Evolutionary conservation across 169 alveolate species (phyloP).

Genomic region (Plasmodium coatneyi): DNA sequence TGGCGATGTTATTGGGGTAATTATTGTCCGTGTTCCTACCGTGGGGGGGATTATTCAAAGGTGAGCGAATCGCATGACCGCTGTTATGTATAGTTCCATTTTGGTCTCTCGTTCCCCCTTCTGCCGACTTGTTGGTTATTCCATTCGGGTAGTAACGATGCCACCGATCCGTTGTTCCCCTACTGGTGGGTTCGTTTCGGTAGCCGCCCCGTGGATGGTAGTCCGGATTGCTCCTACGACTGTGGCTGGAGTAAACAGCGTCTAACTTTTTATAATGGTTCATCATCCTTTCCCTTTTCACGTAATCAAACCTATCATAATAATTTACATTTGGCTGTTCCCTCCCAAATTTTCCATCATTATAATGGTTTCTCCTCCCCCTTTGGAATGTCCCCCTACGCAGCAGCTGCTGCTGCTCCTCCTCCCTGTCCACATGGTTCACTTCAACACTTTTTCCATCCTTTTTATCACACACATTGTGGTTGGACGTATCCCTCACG

Average conservation of each 20-base stretch:
- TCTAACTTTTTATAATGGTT: background rate
- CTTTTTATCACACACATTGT: background rate
- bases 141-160: background rate
- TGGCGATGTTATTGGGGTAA: background rate
- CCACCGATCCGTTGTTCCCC: background rate
- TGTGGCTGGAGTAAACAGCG: background rate
- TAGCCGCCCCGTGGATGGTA: background rate
- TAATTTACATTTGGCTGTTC: background rate
- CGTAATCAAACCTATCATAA: background rate
- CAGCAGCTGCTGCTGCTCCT: too few species aligned
- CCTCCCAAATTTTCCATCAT: background rate
- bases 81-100: background rate
- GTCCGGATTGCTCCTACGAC: background rate
- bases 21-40: background rate
- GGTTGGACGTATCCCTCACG: background rate
- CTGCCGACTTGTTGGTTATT: background rate
- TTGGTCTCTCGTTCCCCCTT: background rate
- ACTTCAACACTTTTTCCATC: background rate
- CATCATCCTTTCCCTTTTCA: background rate
- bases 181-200: background rate
- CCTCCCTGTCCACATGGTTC: constrained; percentile 1
- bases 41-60: background rate
- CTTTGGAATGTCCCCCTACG: background rate
- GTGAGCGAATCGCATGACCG: background rate
- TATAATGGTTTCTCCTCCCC: background rate